phyloP scores from a whole-genome alignment of 257 asterid species.

The Salvia hispanica region DNA sequence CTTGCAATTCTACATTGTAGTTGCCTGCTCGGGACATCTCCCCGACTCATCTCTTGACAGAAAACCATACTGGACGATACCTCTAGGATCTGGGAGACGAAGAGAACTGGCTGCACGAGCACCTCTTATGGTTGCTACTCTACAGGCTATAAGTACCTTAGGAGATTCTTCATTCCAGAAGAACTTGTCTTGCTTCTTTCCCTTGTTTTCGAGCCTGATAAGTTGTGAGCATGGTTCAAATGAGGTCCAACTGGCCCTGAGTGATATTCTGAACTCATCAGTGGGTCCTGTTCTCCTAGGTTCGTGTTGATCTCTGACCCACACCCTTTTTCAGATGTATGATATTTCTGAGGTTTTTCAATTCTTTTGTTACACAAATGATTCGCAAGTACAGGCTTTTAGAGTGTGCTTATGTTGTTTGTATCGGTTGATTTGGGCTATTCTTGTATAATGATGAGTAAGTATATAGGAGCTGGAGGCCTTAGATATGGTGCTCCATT shows the following conservation, averaged over 20 bases:
- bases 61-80: conserved; percentile 64
- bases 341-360: conserved; percentile 39
- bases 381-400: conserved; percentile 46
- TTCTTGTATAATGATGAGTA: no score
- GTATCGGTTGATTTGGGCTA: conserved; percentile 26
- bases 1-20: conserved; percentile 72
- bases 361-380: conserved; percentile 25
- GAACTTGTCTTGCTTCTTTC: conserved; percentile 71
- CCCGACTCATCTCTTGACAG: conserved; percentile 44
- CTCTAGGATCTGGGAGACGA: conserved; percentile 85
- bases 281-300: conserved; percentile 89
- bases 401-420: conserved; percentile 32
- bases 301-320: conserved; percentile 58
- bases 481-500: conserved; percentile 17
- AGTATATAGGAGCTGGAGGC: no score
- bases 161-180: conserved; percentile 77
- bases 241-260: conserved; percentile 85
- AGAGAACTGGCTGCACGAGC: conserved; percentile 95
- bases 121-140: conserved; percentile 78
- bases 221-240: conserved; percentile 95
- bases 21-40: conserved; percentile 47
- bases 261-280: conserved; percentile 78
- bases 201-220: conserved; percentile 76
- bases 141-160: conserved; percentile 82
- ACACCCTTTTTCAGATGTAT: conserved; percentile 40